Evolutionary conservation across 768 basidiomycete genomes (phyloP).

Genomic region (Auriscalpium vulgare): DNA sequence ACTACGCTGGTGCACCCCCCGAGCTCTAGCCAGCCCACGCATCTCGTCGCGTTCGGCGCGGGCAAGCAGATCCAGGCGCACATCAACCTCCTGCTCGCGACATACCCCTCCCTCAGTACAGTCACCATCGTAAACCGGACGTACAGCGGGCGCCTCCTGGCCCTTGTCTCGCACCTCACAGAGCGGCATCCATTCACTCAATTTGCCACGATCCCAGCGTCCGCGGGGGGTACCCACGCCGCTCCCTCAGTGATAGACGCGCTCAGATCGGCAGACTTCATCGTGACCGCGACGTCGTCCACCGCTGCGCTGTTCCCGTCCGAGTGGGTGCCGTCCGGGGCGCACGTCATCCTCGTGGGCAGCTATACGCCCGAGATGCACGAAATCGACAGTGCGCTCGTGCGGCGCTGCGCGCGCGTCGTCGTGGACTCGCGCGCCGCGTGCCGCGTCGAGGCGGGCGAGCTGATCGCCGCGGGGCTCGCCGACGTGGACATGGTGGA

Average conservation of each 20-base stretch:
- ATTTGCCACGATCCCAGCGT: conserved; percentile 3
- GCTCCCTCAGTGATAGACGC: conserved; percentile 20
- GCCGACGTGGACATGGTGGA: conserved; percentile 42
- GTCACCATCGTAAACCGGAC: conserved; percentile 64
- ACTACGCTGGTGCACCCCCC: conserved; percentile 41
- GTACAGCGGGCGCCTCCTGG: conserved; percentile 36
- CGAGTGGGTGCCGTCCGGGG: conserved; percentile 48
- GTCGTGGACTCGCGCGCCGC: conserved; percentile 71
- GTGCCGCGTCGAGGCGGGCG: conserved; percentile 74
- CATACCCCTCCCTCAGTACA: conserved; percentile 42
- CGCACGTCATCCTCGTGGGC: conserved; percentile 72
- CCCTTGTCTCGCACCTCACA: conserved; percentile 28
- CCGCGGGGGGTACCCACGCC: conserved; percentile 1
- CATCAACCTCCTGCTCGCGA: conserved; percentile 48
- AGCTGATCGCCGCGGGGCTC: conserved; percentile 55
- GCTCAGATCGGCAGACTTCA: conserved; percentile 45
- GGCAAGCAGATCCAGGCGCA: conserved; percentile 67
- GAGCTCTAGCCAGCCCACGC: conserved; percentile 25
- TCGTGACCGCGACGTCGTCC: conserved; percentile 72
- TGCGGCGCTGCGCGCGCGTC: conserved; percentile 47
- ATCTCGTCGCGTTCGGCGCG: conserved; percentile 61
- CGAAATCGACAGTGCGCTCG: conserved; percentile 56
- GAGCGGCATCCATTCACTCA: conserved; percentile 19
- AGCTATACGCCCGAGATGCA: conserved; percentile 78
- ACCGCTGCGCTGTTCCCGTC: conserved; percentile 63